These are phyloP conservation scores for Antrodiella citrinella DNA, from an alignment of 768 basidiomycete genomes.

Conservation along the genomic window DNA sequence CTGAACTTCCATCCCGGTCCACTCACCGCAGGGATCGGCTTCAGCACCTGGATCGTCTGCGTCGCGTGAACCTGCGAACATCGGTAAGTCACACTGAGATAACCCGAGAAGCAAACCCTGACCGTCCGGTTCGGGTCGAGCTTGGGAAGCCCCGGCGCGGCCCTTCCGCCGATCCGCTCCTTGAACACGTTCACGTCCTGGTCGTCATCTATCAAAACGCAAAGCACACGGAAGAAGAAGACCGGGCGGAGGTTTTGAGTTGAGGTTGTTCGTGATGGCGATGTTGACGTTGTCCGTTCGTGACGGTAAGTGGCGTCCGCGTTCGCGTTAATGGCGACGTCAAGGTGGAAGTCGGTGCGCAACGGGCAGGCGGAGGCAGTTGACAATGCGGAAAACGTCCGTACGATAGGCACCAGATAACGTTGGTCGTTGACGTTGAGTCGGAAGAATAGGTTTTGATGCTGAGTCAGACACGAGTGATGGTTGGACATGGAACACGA, in stretches of 20 bases:
- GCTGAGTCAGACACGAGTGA: not conserved
- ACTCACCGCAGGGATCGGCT: slow-evolving; percentile 66
- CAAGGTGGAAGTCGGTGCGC: too few species aligned
- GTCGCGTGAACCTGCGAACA: slow-evolving; percentile 59
- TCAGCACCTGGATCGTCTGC: slow-evolving; percentile 74
- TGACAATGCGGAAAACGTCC: too few species aligned
- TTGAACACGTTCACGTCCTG: slow-evolving; percentile 67
- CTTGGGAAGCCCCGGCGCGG: slow-evolving; percentile 59
- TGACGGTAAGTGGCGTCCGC: too few species aligned
- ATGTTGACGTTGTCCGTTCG: too few species aligned
- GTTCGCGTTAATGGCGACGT: too few species aligned
- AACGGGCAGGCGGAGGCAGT: too few species aligned
- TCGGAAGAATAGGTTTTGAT: not conserved
- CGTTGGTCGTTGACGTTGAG: too few species aligned
- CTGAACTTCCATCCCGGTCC: slow-evolving; percentile 76
- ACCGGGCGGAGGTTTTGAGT: too few species aligned
- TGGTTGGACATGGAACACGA: not conserved
- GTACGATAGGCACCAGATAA: too few species aligned
- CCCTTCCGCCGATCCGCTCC: slow-evolving; percentile 30
- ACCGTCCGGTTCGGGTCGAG: slow-evolving; percentile 67
- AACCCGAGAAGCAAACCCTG: slow-evolving; percentile 18
- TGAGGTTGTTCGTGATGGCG: too few species aligned
- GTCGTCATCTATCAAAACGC: slow-evolving; percentile 33
- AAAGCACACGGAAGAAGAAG: too few species aligned
- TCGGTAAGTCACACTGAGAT: not conserved